These are phyloP conservation scores for Naganishia albida DNA, from an alignment of 1,284 basidiomycete species.

Conservation along the genomic window DNA sequence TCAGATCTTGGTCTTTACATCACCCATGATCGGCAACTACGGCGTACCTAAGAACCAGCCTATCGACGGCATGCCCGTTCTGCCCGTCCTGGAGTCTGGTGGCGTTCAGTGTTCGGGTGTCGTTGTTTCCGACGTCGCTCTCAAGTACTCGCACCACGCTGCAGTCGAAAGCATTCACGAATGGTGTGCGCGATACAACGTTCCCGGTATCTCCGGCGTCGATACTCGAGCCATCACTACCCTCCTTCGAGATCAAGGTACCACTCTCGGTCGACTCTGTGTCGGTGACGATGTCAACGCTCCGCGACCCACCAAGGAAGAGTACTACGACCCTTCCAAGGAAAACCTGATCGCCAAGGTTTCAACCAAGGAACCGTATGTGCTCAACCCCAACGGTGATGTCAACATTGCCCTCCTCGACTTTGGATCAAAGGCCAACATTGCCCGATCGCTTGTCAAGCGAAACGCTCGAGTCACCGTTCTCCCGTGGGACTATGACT, in stretches of 20 bases:
- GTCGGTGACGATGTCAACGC: slow-evolving; percentile 73
- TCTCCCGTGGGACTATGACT: slow-evolving; percentile 95
- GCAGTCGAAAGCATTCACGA: slow-evolving; percentile 90
- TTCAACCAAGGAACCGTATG: slow-evolving; percentile 82
- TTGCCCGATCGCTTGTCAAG: slow-evolving; percentile 85
- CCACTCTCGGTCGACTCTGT: slow-evolving; percentile 88
- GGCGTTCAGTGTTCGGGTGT: slow-evolving; percentile 89
- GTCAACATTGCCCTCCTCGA: slow-evolving; percentile 93
- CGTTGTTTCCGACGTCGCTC: slow-evolving; percentile 90
- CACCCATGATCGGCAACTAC: slow-evolving; percentile 98
- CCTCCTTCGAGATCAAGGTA: slow-evolving; percentile 92
- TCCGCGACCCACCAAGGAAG: slow-evolving; percentile 63
- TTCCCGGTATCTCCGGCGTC: slow-evolving; percentile 93
- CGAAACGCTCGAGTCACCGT: slow-evolving; percentile 91
- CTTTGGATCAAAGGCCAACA: slow-evolving; percentile 98
- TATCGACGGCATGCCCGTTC: slow-evolving; percentile 75
- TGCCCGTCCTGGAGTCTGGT: slow-evolving; percentile 85
- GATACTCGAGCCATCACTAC: slow-evolving; percentile 96
- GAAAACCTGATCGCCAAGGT: slow-evolving; percentile 94
- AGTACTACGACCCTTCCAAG: slow-evolving; percentile 87
- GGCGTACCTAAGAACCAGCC: slow-evolving; percentile 88
- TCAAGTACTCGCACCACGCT: slow-evolving; percentile 90
- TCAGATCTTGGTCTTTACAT: slow-evolving; percentile 97
- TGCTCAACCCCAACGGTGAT: slow-evolving; percentile 81
- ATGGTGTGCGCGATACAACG: slow-evolving; percentile 87